Conservation (phyloP, 192 early-diverging fungal genomes). For the Phlyctochytrium bullatum region DNA sequence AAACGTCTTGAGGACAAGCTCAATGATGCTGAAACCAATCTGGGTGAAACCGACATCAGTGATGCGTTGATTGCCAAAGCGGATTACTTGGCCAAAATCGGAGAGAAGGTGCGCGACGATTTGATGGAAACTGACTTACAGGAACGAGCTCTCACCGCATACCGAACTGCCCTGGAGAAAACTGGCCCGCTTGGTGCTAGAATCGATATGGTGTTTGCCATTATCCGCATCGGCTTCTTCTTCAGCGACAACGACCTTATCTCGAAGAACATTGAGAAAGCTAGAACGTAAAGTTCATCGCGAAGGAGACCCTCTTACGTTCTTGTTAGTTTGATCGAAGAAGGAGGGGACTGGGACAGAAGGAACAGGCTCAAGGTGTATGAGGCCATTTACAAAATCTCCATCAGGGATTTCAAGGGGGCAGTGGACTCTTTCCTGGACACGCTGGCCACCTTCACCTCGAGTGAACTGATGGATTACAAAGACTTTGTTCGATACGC, state of each 20-base stretch:
- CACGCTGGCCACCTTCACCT: slow-evolving; percentile 93
- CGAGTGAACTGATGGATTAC: slow-evolving; percentile 96
- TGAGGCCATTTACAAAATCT: slow-evolving; percentile 89
- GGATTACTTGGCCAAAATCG: slow-evolving; percentile 87
- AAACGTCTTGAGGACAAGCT: slow-evolving; percentile 78
- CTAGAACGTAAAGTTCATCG: slow-evolving; percentile 66
- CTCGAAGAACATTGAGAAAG: slow-evolving; percentile 76
- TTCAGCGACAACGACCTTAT: slow-evolving; percentile 80
- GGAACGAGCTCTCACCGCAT: slow-evolving; percentile 85
- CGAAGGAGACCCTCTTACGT: not conserved
- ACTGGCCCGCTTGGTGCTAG: slow-evolving; percentile 86
- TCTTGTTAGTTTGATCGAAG: slow-evolving; percentile 77
- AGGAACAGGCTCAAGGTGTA: slow-evolving; percentile 97
- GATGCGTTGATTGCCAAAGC: slow-evolving; percentile 88
- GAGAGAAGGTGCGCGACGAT: slow-evolving; percentile 71
- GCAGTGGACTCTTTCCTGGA: slow-evolving; percentile 89
- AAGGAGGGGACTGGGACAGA: slow-evolving; percentile 99
- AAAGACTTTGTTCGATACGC: slow-evolving; percentile 96
- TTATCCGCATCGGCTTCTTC: slow-evolving; percentile 93
- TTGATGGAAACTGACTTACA: slow-evolving; percentile 31
- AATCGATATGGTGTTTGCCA: slow-evolving; percentile 91
- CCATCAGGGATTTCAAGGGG: slow-evolving; percentile 93
- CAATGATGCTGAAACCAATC: slow-evolving; percentile 86
- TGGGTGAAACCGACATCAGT: slow-evolving; percentile 87
- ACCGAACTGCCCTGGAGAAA: slow-evolving; percentile 79